These are phyloP conservation scores for Paracamarosporium sp. DNA, from an alignment of 2,329 filamentous ascomycete species.

Conservation along the genomic window DNA sequence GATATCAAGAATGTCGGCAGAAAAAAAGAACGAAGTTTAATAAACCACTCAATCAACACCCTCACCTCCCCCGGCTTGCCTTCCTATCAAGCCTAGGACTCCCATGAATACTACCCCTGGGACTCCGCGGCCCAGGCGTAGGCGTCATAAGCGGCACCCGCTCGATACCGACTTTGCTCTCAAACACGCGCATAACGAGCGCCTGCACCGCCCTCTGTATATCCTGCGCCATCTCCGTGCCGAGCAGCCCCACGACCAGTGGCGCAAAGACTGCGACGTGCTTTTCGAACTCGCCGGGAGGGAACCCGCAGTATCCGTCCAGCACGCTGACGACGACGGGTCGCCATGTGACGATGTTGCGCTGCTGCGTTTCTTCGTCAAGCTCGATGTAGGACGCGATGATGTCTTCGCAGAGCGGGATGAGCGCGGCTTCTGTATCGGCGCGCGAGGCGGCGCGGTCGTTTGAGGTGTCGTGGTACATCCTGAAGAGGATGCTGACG, in stretches of 20 bases:
- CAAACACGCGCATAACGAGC: slow-evolving; percentile 82
- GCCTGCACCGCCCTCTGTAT: slow-evolving; percentile 78
- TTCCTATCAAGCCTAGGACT: not conserved
- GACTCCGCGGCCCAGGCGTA: not conserved
- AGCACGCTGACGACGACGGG: slow-evolving; percentile 97
- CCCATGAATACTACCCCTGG: not conserved
- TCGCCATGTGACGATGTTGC: slow-evolving; percentile 96
- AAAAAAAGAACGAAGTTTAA: too few relatives aligned
- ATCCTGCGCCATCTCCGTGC: slow-evolving; percentile 80
- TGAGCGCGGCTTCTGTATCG: slow-evolving; percentile 88
- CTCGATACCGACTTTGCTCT: slow-evolving; percentile 49
- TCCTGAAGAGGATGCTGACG: slow-evolving; percentile 91
- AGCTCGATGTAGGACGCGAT: slow-evolving; percentile 83
- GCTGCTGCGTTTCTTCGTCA: slow-evolving; percentile 94
- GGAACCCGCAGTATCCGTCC: slow-evolving; percentile 89
- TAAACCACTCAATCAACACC: not conserved
- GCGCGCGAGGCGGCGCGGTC: slow-evolving; percentile 80
- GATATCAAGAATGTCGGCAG: too few relatives aligned
- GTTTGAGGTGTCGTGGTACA: slow-evolving; percentile 90
- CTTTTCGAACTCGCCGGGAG: slow-evolving; percentile 76
- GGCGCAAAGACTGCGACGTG: slow-evolving; percentile 88
- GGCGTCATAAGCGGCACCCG: slow-evolving; percentile 33
- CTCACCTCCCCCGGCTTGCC: not conserved
- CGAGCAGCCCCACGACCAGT: slow-evolving; percentile 80
- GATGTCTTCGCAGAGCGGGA: slow-evolving; percentile 95